Percentiles rank a stretch among this genome's conserved stretches.
Evolutionary conservation across 1,284 basidiomycete genomes (phyloP).

Genomic region (Rhodotorula sp.): DNA sequence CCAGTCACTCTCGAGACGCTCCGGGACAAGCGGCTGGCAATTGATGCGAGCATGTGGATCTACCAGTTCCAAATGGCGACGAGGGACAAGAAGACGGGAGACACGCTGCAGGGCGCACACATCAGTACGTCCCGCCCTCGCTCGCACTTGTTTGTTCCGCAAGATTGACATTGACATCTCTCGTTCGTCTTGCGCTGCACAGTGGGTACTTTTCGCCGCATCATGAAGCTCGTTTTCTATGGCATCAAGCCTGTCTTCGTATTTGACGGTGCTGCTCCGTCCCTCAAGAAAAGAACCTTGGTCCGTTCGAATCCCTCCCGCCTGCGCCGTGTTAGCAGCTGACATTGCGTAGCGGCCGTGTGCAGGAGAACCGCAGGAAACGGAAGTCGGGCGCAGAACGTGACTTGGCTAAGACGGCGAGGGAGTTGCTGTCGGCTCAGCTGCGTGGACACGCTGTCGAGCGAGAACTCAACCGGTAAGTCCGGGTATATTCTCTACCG

Average conservation of each 20-base stretch:
- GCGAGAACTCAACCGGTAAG: conserved; percentile 60
- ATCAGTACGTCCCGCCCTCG: conserved; percentile 51
- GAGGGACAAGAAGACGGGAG: conserved; percentile 87
- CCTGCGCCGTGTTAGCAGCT: neutral
- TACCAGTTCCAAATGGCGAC: conserved; percentile 99
- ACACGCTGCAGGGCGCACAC: conserved; percentile 87
- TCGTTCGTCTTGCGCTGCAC: neutral
- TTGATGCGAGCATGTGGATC: conserved; percentile 99
- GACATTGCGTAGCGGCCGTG: neutral
- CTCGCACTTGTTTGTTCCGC: neutral
- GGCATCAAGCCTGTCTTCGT: conserved; percentile 97
- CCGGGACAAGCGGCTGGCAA: conserved; percentile 86
- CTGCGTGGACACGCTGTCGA: conserved; percentile 80
- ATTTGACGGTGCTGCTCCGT: conserved; percentile 91
- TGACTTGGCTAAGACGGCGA: conserved; percentile 75
- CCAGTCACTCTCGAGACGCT: conserved; percentile 78
- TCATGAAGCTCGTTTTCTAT: conserved; percentile 92
- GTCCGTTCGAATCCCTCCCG: conserved; percentile 54
- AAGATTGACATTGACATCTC: no score
- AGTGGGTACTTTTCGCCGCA: conserved; percentile 58
- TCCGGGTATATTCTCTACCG: no score
- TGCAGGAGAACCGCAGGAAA: conserved; percentile 74
- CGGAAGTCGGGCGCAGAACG: conserved; percentile 83
- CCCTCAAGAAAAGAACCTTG: conserved; percentile 79
- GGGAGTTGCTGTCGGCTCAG: conserved; percentile 89